Evolutionary conservation across 2,329 filamentous ascomycete species (phyloP).

Genomic region (Ampelomyces quisqualis): DNA sequence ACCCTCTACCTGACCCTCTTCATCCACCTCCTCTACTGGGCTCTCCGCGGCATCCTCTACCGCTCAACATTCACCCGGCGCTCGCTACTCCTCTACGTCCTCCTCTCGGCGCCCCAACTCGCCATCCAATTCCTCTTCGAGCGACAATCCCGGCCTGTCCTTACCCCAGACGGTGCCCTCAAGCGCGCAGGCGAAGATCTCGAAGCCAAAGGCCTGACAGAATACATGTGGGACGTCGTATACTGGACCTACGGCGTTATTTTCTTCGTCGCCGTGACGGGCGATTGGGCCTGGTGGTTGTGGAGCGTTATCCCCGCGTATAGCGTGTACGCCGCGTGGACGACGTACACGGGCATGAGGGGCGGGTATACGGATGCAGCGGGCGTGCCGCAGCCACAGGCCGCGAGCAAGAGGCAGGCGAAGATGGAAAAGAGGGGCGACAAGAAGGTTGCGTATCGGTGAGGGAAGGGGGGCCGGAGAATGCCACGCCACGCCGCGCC

Average conservation of each 20-base stretch:
- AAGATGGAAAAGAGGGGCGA: conserved; percentile 57
- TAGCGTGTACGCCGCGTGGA: conserved; percentile 48
- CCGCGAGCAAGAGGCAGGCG: conserved; percentile 50
- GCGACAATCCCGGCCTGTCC: conserved; percentile 75
- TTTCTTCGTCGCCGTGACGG: conserved; percentile 70
- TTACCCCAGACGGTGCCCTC: conserved; percentile 62
- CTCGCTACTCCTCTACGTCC: conserved; percentile 63
- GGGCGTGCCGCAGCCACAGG: conserved; percentile 37
- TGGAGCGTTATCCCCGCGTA: conserved; percentile 55
- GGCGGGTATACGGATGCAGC: conserved; percentile 47
- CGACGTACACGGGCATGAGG: conserved; percentile 49
- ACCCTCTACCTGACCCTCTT: conserved; percentile 74
- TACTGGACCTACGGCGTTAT: conserved; percentile 90
- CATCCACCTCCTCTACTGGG: conserved; percentile 73
- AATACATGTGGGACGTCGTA: conserved; percentile 96
- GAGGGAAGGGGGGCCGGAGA: neutral
- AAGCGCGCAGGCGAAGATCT: conserved; percentile 83
- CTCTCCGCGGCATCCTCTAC: conserved; percentile 66
- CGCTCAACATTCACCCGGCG: conserved; percentile 58
- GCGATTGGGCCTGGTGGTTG: conserved; percentile 75
- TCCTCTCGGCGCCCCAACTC: conserved; percentile 73
- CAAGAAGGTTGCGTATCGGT: conserved; percentile 46
- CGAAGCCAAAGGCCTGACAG: conserved; percentile 81
- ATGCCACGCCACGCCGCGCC: too few relatives aligned
- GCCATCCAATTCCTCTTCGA: conserved; percentile 85